Evolutionary conservation across 176 grass and related monocot species (phyloP), one percentile per base, ranked within the genome.

Genomic region (Eleusine indica): DNA sequence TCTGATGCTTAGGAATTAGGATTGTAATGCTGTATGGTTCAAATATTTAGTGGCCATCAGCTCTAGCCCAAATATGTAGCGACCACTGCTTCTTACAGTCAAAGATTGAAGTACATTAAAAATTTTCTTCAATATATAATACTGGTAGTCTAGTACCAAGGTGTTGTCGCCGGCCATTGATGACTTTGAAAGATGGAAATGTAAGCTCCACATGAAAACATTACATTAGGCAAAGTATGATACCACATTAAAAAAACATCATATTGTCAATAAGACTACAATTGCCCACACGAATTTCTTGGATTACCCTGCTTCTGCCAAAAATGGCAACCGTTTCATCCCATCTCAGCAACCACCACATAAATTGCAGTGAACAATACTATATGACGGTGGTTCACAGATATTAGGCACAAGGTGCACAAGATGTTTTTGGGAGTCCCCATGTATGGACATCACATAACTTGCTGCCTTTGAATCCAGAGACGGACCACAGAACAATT

Each of bases 291-390:
- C 25, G 28, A 57, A 12, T 30, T 83, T 71, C 73, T 64, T 62
- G 3, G 56, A 79, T 84, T 79, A 73, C 65, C 71, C 54, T 57
- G 17, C 73, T 74, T 54, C 35, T 41, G 75, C 75, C 76, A 88
- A 49, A 49, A 84, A 39, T 5, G 21, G 58, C 73, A 70, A 58
- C 73, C 44, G 38, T 85, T 84, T 80, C 82, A 81, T 70, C 54
- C 87, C 49, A 75, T 74, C 69, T 53, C 82, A 46, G 60, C 71
- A 70, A 67, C 77, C 37, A 76, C 43, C 64, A 5, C 28, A 11
- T 12, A 15, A 60, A 76, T 70, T 48, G 2, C 42, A 18, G 74
- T 6, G 61, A 67, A 62, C n/a, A 2, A 63, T 51, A 67, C 22
- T 43, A 1, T 1, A 82, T 43, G 16, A 30, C 22, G 11, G 32